Evolutionary conservation across 2,329 filamentous ascomycete genomes (phyloP).

Genomic region (Mycocentrospora acerina): DNA sequence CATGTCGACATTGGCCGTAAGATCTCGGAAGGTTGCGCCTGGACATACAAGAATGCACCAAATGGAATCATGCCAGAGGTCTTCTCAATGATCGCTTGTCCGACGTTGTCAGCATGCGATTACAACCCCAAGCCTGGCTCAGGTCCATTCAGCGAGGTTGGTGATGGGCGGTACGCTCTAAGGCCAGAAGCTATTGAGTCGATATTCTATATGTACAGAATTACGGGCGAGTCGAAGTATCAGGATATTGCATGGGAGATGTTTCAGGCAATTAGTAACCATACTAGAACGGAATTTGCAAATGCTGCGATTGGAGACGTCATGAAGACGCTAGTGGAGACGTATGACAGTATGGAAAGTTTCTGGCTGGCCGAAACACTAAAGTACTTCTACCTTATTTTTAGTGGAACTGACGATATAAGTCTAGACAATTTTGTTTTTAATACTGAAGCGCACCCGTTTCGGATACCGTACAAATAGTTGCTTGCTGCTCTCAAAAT

Average conservation of each 20-base stretch:
- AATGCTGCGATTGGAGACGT: conserved; percentile 49
- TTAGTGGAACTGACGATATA: conserved; percentile 44
- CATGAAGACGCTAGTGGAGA: conserved; percentile 41
- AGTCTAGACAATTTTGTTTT: conserved; percentile 50
- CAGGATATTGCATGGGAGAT: conserved; percentile 52
- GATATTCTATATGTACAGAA: conserved; percentile 61
- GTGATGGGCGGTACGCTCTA: conserved; percentile 49
- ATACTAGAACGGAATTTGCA: conserved; percentile 45
- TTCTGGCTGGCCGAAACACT: conserved; percentile 54
- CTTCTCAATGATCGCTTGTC: conserved; percentile 50
- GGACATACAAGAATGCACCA: conserved; percentile 59
- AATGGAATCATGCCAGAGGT: conserved; percentile 63
- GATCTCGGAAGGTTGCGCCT: conserved; percentile 62
- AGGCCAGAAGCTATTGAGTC: conserved; percentile 61
- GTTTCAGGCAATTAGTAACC: conserved; percentile 47
- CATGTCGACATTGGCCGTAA: conserved; percentile 59
- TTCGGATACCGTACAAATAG: conserved; percentile 27
- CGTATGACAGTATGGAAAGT: conserved; percentile 48
- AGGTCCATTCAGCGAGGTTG: conserved; percentile 43
- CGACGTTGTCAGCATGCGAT: conserved; percentile 39
- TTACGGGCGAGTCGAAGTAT: conserved; percentile 54
- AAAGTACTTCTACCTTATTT: conserved; percentile 53
- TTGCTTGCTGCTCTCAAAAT: conserved; percentile 1
- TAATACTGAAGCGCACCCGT: conserved; percentile 52
- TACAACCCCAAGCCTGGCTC: conserved; percentile 42